Percentiles rank a stretch among this genome's conserved stretches.
phyloP scores from a whole-genome alignment of 208 protist species.

The Trypanosoma caninum region DNA sequence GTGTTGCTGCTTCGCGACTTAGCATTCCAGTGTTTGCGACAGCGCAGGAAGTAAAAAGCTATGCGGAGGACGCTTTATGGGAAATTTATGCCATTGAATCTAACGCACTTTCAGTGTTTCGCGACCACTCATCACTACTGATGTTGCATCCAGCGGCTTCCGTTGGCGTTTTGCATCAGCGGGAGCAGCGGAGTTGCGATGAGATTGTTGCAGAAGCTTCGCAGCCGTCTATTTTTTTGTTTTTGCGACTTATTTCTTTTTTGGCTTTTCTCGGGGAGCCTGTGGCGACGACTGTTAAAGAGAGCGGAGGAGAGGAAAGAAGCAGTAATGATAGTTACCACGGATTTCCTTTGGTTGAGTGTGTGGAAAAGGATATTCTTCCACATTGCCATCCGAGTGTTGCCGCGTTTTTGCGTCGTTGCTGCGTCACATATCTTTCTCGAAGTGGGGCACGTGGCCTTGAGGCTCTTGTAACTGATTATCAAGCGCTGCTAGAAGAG shows the following conservation, averaged over 20 bases:
- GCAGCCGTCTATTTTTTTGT: slow-evolving; percentile 23
- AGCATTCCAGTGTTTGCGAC: slow-evolving; percentile 26
- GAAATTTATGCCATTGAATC: slow-evolving; percentile 4
- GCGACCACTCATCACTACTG: slow-evolving; percentile 33
- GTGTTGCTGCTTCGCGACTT: slow-evolving; percentile 16
- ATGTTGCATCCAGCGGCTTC: slow-evolving; percentile 7
- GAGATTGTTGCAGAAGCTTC: slow-evolving; percentile 18
- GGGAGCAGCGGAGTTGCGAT: not conserved
- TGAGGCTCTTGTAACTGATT: slow-evolving; percentile 26
- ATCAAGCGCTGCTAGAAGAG: slow-evolving; percentile 25
- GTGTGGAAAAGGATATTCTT: slow-evolving; percentile 26
- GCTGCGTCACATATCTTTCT: slow-evolving; percentile 31
- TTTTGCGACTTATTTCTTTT: slow-evolving; percentile 31
- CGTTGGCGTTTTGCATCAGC: not conserved
- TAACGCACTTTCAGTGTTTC: slow-evolving; percentile 31
- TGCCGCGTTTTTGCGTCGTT: slow-evolving; percentile 19
- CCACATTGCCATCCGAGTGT: slow-evolving; percentile 32
- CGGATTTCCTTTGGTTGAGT: slow-evolving; percentile 21
- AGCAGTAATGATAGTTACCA: not conserved
- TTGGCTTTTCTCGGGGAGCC: slow-evolving; percentile 21
- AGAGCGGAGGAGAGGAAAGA: not conserved
- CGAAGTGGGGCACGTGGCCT: slow-evolving; percentile 37
- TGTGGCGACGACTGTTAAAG: not conserved
- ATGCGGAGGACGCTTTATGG: slow-evolving; percentile 5
- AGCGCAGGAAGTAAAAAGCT: slow-evolving; percentile 9